phyloP scores from a whole-genome alignment of 208 protist genomes.

The Balamuthia mandrillaris region DNA sequence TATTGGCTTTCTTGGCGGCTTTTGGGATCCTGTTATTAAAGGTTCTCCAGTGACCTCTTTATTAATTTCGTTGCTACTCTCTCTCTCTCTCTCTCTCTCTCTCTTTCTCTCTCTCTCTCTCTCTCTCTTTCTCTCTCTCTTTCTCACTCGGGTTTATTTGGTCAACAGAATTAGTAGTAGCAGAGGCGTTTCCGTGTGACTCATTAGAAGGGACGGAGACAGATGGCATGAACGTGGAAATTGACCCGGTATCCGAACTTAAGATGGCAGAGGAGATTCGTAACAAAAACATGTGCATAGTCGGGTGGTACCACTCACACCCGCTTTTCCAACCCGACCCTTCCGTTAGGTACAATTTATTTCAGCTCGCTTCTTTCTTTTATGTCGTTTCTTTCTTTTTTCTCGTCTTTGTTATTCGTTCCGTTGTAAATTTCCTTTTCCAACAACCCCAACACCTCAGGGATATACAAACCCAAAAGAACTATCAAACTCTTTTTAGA shows the following conservation, averaged over 20 bases:
- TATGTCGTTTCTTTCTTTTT: not conserved
- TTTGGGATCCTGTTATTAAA: not conserved
- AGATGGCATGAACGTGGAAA: constrained; percentile 39
- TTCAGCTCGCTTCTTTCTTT: not conserved
- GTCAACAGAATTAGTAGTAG: constrained; percentile 19
- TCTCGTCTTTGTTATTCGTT: not conserved
- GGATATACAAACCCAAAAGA: constrained; percentile 24
- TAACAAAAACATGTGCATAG: constrained; percentile 26
- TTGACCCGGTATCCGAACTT: constrained; percentile 36
- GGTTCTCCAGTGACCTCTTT: not conserved
- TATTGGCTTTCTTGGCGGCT: constrained; percentile 25
- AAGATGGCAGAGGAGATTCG: not conserved
- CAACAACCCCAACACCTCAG: too few species aligned
- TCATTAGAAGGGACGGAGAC: constrained; percentile 20
- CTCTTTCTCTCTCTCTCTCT: not conserved
- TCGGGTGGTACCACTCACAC: constrained; percentile 42
- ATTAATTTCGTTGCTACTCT: too few species aligned
- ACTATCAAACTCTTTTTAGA: constrained; percentile 25
- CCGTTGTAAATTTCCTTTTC: too few species aligned
- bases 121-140: not conserved
- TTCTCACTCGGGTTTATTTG: not conserved
- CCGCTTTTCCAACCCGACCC: constrained; percentile 38
- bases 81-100: not conserved
- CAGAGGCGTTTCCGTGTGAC: constrained; percentile 11
- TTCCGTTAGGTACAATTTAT: not conserved